Evolutionary conservation across 2,329 filamentous ascomycete species (phyloP).

Genomic region (Xylariaceae sp.): DNA sequence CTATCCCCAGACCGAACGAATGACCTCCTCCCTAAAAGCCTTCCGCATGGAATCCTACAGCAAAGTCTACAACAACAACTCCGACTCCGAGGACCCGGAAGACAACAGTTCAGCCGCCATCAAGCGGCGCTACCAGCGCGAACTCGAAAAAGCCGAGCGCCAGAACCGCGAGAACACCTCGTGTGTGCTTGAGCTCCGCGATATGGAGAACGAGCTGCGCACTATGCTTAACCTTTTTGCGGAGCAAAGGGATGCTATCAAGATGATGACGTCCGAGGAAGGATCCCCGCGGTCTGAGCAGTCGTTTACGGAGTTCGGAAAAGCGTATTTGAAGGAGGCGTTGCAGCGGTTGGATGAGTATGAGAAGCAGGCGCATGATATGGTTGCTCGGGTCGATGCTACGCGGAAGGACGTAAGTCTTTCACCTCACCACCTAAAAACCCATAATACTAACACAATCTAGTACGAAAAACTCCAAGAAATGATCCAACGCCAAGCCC

Average conservation of each 20-base stretch:
- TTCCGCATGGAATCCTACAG: conserved; percentile 56
- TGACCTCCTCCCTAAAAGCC: conserved; percentile 56
- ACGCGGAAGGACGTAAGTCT: conserved; percentile 51
- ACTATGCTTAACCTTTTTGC: conserved; percentile 54
- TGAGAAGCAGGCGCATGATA: conserved; percentile 48
- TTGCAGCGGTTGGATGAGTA: conserved; percentile 51
- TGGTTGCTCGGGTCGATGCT: conserved; percentile 52
- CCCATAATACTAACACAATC: not conserved
- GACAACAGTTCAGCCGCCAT: conserved; percentile 37
- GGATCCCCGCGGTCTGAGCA: conserved; percentile 32
- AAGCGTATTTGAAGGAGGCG: conserved; percentile 48
- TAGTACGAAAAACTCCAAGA: conserved; percentile 60
- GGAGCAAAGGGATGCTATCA: conserved; percentile 48
- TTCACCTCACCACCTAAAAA: not conserved
- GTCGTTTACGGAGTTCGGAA: conserved; percentile 41
- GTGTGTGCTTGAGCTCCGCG: conserved; percentile 55
- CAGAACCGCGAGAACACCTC: conserved; percentile 60
- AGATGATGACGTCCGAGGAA: conserved; percentile 41
- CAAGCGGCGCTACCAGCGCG: conserved; percentile 39
- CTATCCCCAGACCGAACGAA: conserved; percentile 49
- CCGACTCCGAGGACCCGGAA: conserved; percentile 40
- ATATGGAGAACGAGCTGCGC: conserved; percentile 59
- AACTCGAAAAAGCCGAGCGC: conserved; percentile 42
- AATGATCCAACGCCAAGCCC: conserved; percentile 62
- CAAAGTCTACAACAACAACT: conserved; percentile 36